These are phyloP conservation scores for Oxyria digyna DNA, from an alignment of 148 eudicot species.

Conservation along the genomic window DNA sequence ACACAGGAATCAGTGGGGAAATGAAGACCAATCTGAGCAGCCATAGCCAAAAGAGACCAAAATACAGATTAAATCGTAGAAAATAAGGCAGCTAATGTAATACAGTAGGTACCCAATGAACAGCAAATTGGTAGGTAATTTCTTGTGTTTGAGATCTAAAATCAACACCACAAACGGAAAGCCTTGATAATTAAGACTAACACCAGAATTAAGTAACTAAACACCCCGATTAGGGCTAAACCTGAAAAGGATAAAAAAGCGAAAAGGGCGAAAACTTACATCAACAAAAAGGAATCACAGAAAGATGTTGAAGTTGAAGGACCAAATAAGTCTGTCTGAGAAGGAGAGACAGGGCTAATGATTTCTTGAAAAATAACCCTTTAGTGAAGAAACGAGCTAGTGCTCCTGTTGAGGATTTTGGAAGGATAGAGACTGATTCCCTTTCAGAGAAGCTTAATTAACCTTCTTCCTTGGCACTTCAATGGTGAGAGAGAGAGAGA, in stretches of 20 bases:
- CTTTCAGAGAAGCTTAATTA: not conserved
- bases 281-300: slow-evolving; percentile 4
- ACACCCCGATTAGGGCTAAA: not conserved
- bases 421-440: not conserved
- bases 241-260: not conserved
- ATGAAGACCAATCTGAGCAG: slow-evolving; percentile 16
- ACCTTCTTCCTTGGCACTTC: not conserved
- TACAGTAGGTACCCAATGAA: not conserved
- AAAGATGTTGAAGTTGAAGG: not conserved
- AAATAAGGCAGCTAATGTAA: not conserved
- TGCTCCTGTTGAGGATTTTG: not conserved
- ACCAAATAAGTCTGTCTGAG: not conserved
- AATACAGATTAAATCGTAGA: slow-evolving; percentile 10
- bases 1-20: not conserved
- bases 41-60: slow-evolving; percentile 11
- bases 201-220: not conserved
- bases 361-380: not conserved
- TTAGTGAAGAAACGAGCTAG: not conserved
- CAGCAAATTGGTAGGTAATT: not conserved
- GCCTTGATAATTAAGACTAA: not conserved
- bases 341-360: not conserved
- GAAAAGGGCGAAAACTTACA: slow-evolving; percentile 2
- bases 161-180: not conserved
- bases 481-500: not conserved
- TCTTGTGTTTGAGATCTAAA: not conserved